Evolutionary conservation across 495 filamentous ascomycete species (phyloP).

Genomic region (Cercophora sp.): DNA sequence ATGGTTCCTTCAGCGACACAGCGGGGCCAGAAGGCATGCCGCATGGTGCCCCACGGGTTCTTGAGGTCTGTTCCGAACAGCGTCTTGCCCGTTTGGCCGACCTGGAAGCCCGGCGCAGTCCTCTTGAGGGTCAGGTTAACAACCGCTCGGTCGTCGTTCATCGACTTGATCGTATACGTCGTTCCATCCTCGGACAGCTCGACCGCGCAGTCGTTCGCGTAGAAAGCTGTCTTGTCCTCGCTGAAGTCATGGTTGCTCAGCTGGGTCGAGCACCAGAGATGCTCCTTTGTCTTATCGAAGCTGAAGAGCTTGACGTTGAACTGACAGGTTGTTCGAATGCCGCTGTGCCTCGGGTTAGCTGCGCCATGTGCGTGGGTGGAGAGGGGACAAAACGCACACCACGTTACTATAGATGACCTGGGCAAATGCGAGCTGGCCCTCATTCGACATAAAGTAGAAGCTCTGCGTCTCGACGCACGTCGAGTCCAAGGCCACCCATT

Average conservation of each 20-base stretch:
- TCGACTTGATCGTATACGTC: conserved; percentile 79
- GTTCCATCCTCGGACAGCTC: conserved; percentile 79
- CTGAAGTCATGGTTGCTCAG: conserved; percentile 77
- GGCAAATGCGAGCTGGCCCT: conserved; percentile 68
- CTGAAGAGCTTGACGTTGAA: conserved; percentile 91
- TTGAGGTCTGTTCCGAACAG: conserved; percentile 78
- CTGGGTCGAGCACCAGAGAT: conserved; percentile 76
- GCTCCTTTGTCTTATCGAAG: conserved; percentile 57
- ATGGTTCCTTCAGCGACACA: conserved; percentile 77
- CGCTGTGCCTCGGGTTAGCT: conserved; percentile 50
- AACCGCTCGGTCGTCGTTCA: conserved; percentile 66
- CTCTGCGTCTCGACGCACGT: conserved; percentile 95
- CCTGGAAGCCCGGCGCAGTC: conserved; percentile 73
- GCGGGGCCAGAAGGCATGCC: conserved; percentile 89
- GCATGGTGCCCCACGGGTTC: conserved; percentile 88
- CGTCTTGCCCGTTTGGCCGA: conserved; percentile 80
- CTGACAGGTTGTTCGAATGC: conserved; percentile 83
- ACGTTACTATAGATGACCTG: conserved; percentile 99
- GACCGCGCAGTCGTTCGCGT: conserved; percentile 75
- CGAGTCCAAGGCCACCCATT: conserved; percentile 75
- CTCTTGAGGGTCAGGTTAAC: conserved; percentile 81
- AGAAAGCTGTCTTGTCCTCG: conserved; percentile 75
- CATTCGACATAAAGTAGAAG: conserved; percentile 84
- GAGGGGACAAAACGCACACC: conserved; percentile 52
- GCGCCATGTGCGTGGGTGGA: conserved; percentile 11